These are phyloP conservation scores for Syncephalastrum monosporum DNA, from an alignment of 371 early-diverging fungal genomes.

Conservation along the genomic window DNA sequence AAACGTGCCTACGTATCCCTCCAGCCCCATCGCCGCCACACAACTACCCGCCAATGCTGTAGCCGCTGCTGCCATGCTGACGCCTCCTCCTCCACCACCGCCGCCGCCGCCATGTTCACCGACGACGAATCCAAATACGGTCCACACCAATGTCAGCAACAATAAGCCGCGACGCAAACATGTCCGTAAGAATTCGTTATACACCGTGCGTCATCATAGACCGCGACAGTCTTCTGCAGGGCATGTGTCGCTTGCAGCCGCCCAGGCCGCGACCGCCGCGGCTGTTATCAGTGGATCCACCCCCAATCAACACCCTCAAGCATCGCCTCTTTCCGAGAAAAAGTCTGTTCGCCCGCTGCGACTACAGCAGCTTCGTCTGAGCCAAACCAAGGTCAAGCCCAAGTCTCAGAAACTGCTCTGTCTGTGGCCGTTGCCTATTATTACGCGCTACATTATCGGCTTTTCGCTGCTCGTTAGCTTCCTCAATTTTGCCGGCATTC, in stretches of 20 bases:
- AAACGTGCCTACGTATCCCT: too few relatives aligned
- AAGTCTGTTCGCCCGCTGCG: too few relatives aligned
- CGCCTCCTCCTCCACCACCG: neutral
- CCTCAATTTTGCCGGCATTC: constrained; percentile 22
- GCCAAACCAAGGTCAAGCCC: constrained; percentile 14
- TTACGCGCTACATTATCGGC: constrained; percentile 47
- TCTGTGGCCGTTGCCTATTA: constrained; percentile 51
- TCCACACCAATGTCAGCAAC: neutral
- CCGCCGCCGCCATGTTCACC: neutral
- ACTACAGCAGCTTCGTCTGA: too few relatives aligned
- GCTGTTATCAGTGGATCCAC: neutral
- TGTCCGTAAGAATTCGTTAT: neutral
- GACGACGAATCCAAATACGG: neutral
- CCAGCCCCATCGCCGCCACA: too few relatives aligned
- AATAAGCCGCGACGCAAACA: neutral
- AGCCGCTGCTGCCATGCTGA: too few relatives aligned
- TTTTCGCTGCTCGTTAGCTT: constrained; percentile 36
- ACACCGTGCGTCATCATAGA: constrained; percentile 2
- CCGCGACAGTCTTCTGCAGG: neutral
- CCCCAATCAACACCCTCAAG: neutral
- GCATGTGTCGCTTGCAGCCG: neutral
- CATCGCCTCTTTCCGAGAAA: too few relatives aligned
- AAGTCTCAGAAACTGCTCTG: constrained; percentile 46
- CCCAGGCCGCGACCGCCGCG: neutral
- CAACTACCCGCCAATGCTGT: too few relatives aligned